Evolutionary conservation across 495 filamentous ascomycete genomes (phyloP), one percentile per base, ranked within the genome.

Genomic region (Penicillium soppii): DNA sequence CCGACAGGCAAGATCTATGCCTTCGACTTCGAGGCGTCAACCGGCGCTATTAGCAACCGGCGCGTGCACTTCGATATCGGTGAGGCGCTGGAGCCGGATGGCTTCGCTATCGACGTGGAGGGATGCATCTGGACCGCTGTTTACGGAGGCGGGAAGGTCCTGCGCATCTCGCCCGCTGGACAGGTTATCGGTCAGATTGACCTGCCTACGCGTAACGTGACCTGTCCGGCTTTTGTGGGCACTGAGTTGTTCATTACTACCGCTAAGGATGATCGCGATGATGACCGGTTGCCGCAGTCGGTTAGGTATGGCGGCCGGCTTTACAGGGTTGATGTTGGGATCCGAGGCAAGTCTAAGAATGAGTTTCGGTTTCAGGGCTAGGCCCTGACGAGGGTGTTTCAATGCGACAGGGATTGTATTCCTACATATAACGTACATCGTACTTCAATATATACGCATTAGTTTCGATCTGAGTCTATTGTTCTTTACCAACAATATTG

Each of bases 51-150:
- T 36, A 79, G 78, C 38, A 88, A 90, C 63, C 76, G 83, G 41
- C 79, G 87, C 48, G 73, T 85, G 20, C 62, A 68, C 53, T 70
- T 70, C 43, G 65, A 71, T 63, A 21, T 70, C n/a, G 63, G 58
- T 4, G 61, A 68, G 20, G 51, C 63, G 8, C 82, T 82, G 21
- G 86, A 85, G 48, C 85, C 86, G 6, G 89, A 92, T 65, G 88
- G 89, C 1, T 88, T 86, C 62, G 78, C 84, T 20, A 80, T 91
- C 44, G 89, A 94, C 58, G 75, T 65, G 10, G 81, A 88, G 10
- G 89, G 86, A 1, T 83, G 83, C 55, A 72, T 92, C 22, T 92
- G 89, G 89, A 82, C 81, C 49, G 86, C 87, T n/a, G 74, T 91
- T 25, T 90, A 88, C 57, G 87, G 87, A 37, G 87, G 85, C 55